Conservation (phyloP, 805 yeast species). For the Cyberlindnera petersonii region DNA sequence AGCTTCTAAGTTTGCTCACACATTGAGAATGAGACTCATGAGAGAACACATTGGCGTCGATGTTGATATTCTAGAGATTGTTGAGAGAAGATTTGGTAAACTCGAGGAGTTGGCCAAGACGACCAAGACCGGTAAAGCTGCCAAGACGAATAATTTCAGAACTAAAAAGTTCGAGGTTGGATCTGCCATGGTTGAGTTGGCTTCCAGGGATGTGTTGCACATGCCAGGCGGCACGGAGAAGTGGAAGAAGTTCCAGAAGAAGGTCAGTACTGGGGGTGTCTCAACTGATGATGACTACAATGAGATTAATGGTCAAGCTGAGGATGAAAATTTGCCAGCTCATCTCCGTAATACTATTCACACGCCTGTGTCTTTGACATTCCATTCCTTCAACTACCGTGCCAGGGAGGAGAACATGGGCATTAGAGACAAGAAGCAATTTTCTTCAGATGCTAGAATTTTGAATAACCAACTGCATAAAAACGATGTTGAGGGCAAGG, state of each 20-base stretch:
- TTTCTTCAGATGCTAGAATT: slow-evolving; percentile 79
- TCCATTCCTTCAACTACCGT: slow-evolving; percentile 73
- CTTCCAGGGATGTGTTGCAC: slow-evolving; percentile 61
- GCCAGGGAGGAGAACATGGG: slow-evolving; percentile 89
- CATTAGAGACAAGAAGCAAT: slow-evolving; percentile 74
- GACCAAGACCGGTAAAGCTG: slow-evolving; percentile 21
- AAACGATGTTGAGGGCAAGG: slow-evolving; percentile 73
- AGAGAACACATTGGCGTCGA: slow-evolving; percentile 95
- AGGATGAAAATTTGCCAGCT: slow-evolving; percentile 23
- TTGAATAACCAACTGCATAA: slow-evolving; percentile 61
- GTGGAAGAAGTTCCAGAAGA: slow-evolving; percentile 34
- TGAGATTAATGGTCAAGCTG: slow-evolving; percentile 23
- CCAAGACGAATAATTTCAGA: slow-evolving; percentile 43
- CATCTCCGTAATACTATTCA: slow-evolving; percentile 19
- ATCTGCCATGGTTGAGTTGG: slow-evolving; percentile 74
- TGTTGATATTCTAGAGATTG: slow-evolving; percentile 77
- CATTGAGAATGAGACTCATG: slow-evolving; percentile 86
- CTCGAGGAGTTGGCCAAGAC: slow-evolving; percentile 33
- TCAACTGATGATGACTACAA: slow-evolving; percentile 24
- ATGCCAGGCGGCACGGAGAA: slow-evolving; percentile 43
- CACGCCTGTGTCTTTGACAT: slow-evolving; percentile 22
- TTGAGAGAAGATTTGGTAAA: slow-evolving; percentile 64
- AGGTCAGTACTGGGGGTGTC: background rate
- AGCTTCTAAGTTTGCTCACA: slow-evolving; percentile 87
- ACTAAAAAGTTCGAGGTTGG: slow-evolving; percentile 33